phyloP scores from a whole-genome alignment of 106 monocot species.

The Dendrobium nobile region DNA sequence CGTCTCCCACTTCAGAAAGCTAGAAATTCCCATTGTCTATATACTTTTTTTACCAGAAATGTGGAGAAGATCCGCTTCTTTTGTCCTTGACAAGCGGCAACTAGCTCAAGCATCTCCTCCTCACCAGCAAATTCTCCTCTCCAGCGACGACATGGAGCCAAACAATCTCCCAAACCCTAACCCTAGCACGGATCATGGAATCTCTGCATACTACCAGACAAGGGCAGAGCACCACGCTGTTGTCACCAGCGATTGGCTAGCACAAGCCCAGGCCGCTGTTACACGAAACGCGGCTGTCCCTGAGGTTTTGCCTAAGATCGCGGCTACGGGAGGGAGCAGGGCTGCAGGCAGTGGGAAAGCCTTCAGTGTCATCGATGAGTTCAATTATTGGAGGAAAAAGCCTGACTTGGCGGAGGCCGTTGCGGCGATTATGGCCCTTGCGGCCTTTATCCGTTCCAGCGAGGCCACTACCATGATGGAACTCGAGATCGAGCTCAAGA shows the following conservation, averaged over 20 bases:
- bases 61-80: conserved; percentile 87
- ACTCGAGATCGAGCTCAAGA: conserved; percentile 92
- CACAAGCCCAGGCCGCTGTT: conserved; percentile 59
- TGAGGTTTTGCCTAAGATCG: background rate
- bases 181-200: conserved; percentile 1
- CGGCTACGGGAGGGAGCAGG: background rate
- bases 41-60: conserved; percentile 14
- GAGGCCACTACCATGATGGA: conserved; percentile 95
- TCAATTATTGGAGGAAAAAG: conserved; percentile 92
- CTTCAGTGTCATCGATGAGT: conserved; percentile 82
- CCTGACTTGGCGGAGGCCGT: conserved; percentile 96
- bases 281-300: conserved; percentile 7
- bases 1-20: background rate
- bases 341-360: conserved; percentile 10
- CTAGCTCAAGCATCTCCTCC: background rate
- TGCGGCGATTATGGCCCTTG: conserved; percentile 96
- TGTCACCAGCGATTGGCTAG: conserved; percentile 92
- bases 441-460: conserved; percentile 63
- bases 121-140: conserved; percentile 2
- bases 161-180: conserved; percentile 25
- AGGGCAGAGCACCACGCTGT: conserved; percentile 83
- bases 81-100: conserved; percentile 57
- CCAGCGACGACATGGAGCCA: conserved; percentile 13
- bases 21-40: background rate
- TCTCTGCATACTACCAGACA: conserved; percentile 95